Evolutionary conservation across 2,329 filamentous ascomycete species (phyloP), one percentile per base, ranked within the genome.

Genomic region (Macrophomina phaseolina): DNA sequence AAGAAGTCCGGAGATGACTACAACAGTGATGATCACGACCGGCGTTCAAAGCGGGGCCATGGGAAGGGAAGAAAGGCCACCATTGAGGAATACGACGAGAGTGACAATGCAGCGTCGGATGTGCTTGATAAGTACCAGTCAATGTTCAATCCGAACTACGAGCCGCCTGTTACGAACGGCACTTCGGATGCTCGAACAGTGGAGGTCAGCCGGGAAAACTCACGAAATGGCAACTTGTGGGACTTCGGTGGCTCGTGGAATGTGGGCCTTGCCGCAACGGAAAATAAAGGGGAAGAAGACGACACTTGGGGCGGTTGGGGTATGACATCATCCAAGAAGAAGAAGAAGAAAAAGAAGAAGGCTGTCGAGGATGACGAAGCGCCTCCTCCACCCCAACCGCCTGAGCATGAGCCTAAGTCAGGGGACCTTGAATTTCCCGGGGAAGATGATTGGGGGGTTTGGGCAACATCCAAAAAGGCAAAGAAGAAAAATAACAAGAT

Each of bases 121-220:
- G 36, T 58, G 18, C 32, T 28, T 14, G 53, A 45, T 9, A 42
- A 42, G 38, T 58, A 30, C 28, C n/a, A 58, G 36, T 12, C 18
- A 2, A 28, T 42, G n/a, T 58, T 58, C 36, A 58, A 58, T 14
- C 53, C 38, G 18, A n/a, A 58, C 18, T 58, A 42, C 38, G 38
- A 58, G 11, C 36, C 36, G 5, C 53, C 53, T 5, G 53, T 14
- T 7, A 18, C 30, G 18, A 58, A 58, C 11, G 53, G 18, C 18
- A 9, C 38, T 45, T 30, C 38, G 9, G 34, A 40, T 18, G n/a
- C 34, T 16, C n/a, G 32, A 14, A 32, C 7, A 9, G 49, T 23
- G 23, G 23, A 23, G 23, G 23, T 23, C 23, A 23, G 3, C 3
- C 23, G 23, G 23, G 23, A 23, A 23, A 14, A 40, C 38, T 3